Evolutionary conservation across 805 yeast genomes (phyloP), one percentile per base, ranked within the genome.

Genomic region (Danielozyma ontarioensis): DNA sequence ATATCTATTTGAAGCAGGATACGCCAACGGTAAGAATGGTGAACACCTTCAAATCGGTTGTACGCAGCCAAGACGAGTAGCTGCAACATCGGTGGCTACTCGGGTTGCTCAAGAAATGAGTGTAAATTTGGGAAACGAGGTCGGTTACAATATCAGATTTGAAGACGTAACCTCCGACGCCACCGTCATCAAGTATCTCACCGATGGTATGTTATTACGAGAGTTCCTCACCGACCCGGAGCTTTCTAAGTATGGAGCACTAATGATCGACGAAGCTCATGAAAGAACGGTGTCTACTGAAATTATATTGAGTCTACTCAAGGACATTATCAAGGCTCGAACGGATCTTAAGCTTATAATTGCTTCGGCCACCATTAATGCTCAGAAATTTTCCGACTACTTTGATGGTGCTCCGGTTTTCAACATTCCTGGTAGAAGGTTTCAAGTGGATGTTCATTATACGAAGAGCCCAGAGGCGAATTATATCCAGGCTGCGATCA

Each of bases 241-340:
- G 27, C 58, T 89, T 26, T 57, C 69, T 1, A 62, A 59, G 2
- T 90, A 89, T 51, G 76, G 93, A 2, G 95, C 84, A 1, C 68
- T 90, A 35, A 88, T 90, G 83, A 80, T 90, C 30, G 98, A 90
- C 59, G 98, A 90, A 58, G 98, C 98, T 0, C 98, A 93, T 53
- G 98, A 93, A 55, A 71, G 98, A 37, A 93, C 97, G 0, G 65
- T 90, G 26, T 80, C 90, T n/a, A 90, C 97, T 0, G 98, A 90
- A 58, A 66, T 76, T 3, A 52, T 90, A 6, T 64, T 90, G 32
- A 95, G 96, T 1, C 62, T 93, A 24, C 58, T 90, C 21, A 90
- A 90, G 44, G 84, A 82, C 39, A 73, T 87, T 0, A 53, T 74
- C 2, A 63, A 62, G 15, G 57, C 75, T 27, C 64, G 97, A 34